Evolutionary conservation across 2,329 filamentous ascomycete species (phyloP), one percentile per base, ranked within the genome.

Genomic region (Aspergillus caelatus): DNA sequence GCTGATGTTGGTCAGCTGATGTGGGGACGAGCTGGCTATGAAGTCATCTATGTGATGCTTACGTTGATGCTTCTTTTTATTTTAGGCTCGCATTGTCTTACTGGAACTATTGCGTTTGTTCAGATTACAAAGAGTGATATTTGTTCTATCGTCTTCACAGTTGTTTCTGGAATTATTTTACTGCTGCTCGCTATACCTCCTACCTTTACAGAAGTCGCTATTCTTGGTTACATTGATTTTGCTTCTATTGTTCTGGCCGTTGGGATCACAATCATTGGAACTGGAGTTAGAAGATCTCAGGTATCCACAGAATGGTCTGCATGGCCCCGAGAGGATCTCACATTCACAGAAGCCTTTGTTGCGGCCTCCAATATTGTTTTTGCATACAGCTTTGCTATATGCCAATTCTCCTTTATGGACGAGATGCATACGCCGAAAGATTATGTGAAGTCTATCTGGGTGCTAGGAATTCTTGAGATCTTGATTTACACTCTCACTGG

Each of bases 61-160:
- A 74, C 77, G 30, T 72, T 79, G 48, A 77, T 81, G 58, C 70
- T 83, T 48, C 70, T 80, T 10, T 75, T 82, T 34, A 68, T 82
- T 7, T 77, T 79, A 2, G 81, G 79, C 60, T 81, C 79, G 1
- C 80, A 82, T 66, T 76, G 76, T 57, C 66, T 82, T 55, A 82
- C 80, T 7, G 80, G 80, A 2, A 82, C 81, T 9, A 82, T 82
- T 65, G 80, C 80, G 4, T 82, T 75, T 66, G 75, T 79, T 57
- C 68, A 71, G 61, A 81, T 83, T 61, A 78, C 81, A 58, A 69
- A 76, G 57, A 73, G 75, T 53, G 69, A 62, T 10, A 61, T 81
- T 23, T 82, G 80, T 68, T 79, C 80, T 1, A 66, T 82, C 3
- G 71, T 80, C 32, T 82, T 77, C 71, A 76, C 75, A 16, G 73